A percentile compares a stretch with the other conserved stretches of the same genome.
These are phyloP conservation scores for Collariella sp. DNA, from an alignment of 495 filamentous ascomycete species.

Conservation along the genomic window DNA sequence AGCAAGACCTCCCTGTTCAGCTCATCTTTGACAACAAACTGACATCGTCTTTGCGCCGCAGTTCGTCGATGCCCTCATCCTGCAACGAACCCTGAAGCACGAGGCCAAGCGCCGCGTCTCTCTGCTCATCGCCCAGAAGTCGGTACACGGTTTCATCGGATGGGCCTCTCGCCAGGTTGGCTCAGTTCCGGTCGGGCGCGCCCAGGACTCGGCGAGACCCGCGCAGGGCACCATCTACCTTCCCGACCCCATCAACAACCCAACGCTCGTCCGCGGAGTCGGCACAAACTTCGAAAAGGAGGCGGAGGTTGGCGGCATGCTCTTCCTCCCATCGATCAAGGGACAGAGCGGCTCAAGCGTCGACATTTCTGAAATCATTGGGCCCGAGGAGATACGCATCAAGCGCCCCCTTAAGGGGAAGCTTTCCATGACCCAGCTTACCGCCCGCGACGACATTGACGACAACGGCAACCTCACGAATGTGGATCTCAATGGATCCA, in stretches of 20 bases:
- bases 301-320: constrained; percentile 67
- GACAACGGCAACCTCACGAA: constrained; percentile 44
- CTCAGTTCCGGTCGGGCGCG: constrained; percentile 78
- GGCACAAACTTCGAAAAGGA: constrained; percentile 77
- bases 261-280: constrained; percentile 72
- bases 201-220: constrained; percentile 78
- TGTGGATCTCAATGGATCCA: constrained; percentile 43
- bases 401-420: constrained; percentile 77
- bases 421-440: constrained; percentile 65
- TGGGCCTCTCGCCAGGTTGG: constrained; percentile 69
- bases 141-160: constrained; percentile 84
- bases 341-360: constrained; percentile 63
- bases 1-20: constrained; percentile 4
- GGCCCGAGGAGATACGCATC: constrained; percentile 71
- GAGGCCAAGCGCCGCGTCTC: constrained; percentile 83
- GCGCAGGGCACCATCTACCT: constrained; percentile 78
- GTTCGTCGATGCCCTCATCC: constrained; percentile 92
- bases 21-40: not conserved
- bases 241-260: constrained; percentile 77
- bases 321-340: constrained; percentile 78
- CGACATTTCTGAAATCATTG: constrained; percentile 69
- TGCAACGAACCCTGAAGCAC: constrained; percentile 78
- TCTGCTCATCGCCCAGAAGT: constrained; percentile 90
- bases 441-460: constrained; percentile 61
- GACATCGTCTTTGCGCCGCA: constrained; percentile 23